These are phyloP conservation scores for Coemansia sp. DNA, from an alignment of 192 early-diverging fungal species.

Conservation along the genomic window DNA sequence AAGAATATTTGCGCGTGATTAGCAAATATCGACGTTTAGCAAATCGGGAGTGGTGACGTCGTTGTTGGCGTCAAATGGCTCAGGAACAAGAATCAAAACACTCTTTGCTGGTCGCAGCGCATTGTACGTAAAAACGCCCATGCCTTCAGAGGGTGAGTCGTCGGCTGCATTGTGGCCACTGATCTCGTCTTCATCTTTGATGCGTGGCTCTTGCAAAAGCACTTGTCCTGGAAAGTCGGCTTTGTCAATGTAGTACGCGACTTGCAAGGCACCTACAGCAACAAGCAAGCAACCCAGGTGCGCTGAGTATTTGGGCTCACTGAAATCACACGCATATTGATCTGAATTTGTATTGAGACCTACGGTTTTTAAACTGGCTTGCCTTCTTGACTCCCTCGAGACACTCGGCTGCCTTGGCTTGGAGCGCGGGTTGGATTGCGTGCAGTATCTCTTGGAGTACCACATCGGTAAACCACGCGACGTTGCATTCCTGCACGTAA, in stretches of 20 bases:
- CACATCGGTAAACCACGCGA: conserved; percentile 41
- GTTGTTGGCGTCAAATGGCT: conserved; percentile 50
- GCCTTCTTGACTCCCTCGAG: conserved; percentile 8
- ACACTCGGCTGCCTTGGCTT: conserved; percentile 23
- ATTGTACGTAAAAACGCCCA: conserved; percentile 32
- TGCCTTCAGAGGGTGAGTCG: not conserved
- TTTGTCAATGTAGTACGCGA: conserved; percentile 37
- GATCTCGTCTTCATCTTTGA: conserved; percentile 19
- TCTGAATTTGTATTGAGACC: not conserved
- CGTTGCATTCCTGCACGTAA: conserved; percentile 34
- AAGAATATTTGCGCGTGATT: conserved; percentile 4
- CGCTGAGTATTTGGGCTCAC: too few relatives aligned
- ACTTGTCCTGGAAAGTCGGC: conserved; percentile 11
- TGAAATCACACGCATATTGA: too few relatives aligned
- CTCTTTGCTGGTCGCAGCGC: conserved; percentile 10
- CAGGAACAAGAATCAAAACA: conserved; percentile 38
- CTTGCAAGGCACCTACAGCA: conserved; percentile 33
- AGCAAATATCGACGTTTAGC: conserved; percentile 8
- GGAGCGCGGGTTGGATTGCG: conserved; percentile 25
- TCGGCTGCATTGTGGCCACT: not conserved
- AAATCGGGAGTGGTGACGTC: conserved; percentile 15
- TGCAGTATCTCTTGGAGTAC: conserved; percentile 46
- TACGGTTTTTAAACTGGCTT: conserved; percentile 34
- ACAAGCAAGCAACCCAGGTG: too few relatives aligned
- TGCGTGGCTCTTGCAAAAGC: conserved; percentile 32